Evolutionary conservation across 352 stramenopile genomes (phyloP).

Genomic region (Achlya hypogyna): DNA sequence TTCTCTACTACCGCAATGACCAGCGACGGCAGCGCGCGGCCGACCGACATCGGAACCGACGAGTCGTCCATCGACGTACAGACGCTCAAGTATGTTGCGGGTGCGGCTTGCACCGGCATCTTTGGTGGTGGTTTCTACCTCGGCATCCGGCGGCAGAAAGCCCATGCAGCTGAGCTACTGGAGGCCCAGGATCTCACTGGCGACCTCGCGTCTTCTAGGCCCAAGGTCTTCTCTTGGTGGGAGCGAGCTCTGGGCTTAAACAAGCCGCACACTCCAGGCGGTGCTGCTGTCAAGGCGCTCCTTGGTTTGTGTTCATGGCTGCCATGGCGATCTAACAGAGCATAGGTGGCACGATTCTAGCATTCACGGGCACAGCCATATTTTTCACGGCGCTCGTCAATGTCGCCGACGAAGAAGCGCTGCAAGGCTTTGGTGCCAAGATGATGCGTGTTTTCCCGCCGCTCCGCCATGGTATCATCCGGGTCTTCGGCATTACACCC

Average conservation of each 20-base stretch:
- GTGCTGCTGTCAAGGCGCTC: background rate
- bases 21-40: background rate
- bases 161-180: background rate
- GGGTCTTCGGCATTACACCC: constrained; percentile 17
- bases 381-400: background rate
- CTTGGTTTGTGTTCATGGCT: background rate
- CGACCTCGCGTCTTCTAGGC: background rate
- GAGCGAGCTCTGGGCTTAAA: constrained; percentile 16
- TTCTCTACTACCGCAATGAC: background rate
- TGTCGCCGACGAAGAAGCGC: background rate
- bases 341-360: constrained; percentile 12
- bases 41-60: too few species aligned
- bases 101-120: background rate
- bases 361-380: background rate
- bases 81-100: background rate
- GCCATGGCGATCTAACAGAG: background rate
- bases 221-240: constrained; percentile 17
- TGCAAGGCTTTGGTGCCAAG: constrained; percentile 5
- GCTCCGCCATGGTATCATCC: background rate
- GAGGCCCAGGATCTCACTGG: background rate
- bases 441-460: constrained; percentile 9
- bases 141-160: background rate
- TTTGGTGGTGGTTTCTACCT: constrained; percentile 9
- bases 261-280: background rate
- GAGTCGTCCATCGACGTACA: background rate